These are phyloP conservation scores for Sugiyamaella americana DNA, from an alignment of 805 yeast genomes.

Conservation along the genomic window DNA sequence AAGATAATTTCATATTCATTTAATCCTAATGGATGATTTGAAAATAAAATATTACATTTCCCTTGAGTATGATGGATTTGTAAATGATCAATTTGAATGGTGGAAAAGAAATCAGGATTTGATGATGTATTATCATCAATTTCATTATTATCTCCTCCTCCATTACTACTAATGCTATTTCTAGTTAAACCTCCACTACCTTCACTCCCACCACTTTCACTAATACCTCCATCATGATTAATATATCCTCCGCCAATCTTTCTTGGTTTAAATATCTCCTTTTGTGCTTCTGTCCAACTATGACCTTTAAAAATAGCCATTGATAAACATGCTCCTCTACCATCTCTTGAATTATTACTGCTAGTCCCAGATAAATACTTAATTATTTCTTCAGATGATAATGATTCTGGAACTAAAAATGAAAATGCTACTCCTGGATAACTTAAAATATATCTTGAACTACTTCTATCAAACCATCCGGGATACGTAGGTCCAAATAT, in stretches of 20 bases:
- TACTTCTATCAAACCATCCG: slow-evolving; percentile 32
- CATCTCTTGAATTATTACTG: neutral
- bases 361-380: slow-evolving; percentile 27
- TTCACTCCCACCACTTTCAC: neutral
- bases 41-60: slow-evolving; percentile 6
- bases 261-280: slow-evolving; percentile 5
- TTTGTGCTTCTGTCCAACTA: slow-evolving; percentile 22
- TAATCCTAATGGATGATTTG: slow-evolving; percentile 7
- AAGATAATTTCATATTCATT: slow-evolving; percentile 10
- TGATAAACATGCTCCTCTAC: slow-evolving; percentile 16
- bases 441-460: slow-evolving; percentile 39
- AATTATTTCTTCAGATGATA: slow-evolving; percentile 23
- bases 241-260: too few species aligned
- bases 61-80: slow-evolving; percentile 5
- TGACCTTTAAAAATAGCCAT: slow-evolving; percentile 24
- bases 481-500: slow-evolving; percentile 61
- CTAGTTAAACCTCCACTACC: slow-evolving; percentile 3
- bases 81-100: slow-evolving; percentile 5
- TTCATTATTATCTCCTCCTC: neutral
- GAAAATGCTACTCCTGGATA: slow-evolving; percentile 55
- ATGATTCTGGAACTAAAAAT: slow-evolving; percentile 31
- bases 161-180: too few species aligned
- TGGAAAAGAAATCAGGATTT: slow-evolving; percentile 6
- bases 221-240: neutral
- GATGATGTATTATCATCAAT: neutral